Evolutionary conservation across 2,329 filamentous ascomycete species (phyloP).

Genomic region (Cercospora zeae-maydis): DNA sequence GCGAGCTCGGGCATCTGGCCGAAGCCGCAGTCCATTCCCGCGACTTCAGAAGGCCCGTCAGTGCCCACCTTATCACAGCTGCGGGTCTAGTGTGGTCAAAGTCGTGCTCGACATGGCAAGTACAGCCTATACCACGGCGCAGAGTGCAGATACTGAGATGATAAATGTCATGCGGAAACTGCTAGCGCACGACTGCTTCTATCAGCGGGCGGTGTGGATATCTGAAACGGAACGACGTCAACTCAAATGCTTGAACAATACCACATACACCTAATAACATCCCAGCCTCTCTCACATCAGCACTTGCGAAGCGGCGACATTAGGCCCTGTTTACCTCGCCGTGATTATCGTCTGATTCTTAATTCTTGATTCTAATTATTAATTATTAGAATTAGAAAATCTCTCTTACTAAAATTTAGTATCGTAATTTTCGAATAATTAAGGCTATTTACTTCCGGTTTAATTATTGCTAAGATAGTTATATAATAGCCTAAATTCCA

Average conservation of each 20-base stretch:
- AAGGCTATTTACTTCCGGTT: no score
- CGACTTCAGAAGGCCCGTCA: background rate
- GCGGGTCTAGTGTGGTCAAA: background rate
- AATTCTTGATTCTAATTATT: no score
- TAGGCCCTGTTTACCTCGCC: no score
- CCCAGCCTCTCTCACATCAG: background rate
- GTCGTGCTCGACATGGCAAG: background rate
- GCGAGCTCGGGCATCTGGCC: background rate
- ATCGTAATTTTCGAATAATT: no score
- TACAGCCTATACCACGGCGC: constrained; percentile 7
- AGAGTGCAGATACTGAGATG: background rate
- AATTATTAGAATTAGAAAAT: no score
- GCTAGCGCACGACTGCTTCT: constrained; percentile 1
- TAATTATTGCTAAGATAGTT: no score
- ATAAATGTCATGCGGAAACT: constrained; percentile 6
- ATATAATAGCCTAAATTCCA: no score
- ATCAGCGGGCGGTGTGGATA: constrained; percentile 9
- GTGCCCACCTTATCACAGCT: background rate
- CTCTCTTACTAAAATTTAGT: no score
- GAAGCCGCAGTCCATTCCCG: background rate
- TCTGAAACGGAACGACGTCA: constrained; percentile 11
- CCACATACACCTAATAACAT: background rate
- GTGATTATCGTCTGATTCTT: no score
- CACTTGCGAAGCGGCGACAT: background rate
- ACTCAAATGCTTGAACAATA: background rate